phyloP scores from a whole-genome alignment of 2,329 filamentous ascomycete species.

The Neopestalotiopsis sp. region DNA sequence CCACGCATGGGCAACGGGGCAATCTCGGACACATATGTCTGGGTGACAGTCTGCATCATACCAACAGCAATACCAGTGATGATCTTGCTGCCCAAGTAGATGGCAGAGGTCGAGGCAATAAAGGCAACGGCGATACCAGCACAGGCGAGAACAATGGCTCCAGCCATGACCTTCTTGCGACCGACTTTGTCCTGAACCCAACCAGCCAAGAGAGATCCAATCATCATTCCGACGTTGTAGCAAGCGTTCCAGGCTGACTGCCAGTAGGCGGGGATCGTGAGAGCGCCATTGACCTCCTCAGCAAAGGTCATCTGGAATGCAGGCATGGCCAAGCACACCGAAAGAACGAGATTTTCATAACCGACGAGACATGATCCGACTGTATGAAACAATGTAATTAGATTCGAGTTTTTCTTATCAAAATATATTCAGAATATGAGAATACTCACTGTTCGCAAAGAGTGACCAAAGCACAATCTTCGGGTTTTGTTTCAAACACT shows the following conservation, averaged over 20 bases:
- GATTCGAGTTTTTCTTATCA: not conserved
- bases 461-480: slow-evolving; percentile 16
- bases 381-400: not conserved
- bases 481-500: slow-evolving; percentile 15
- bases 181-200: slow-evolving; percentile 26
- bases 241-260: slow-evolving; percentile 29
- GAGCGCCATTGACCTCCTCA: slow-evolving; percentile 13
- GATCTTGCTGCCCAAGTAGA: slow-evolving; percentile 29
- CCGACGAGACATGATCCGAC: slow-evolving; percentile 17
- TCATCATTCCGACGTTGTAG: slow-evolving; percentile 26
- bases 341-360: slow-evolving; percentile 17
- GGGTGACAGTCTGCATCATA: slow-evolving; percentile 23
- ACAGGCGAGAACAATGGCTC: slow-evolving; percentile 19
- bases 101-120: slow-evolving; percentile 19
- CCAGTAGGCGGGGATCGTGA: slow-evolving; percentile 29
- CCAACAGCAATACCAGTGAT: slow-evolving; percentile 26
- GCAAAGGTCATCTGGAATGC: slow-evolving; percentile 19
- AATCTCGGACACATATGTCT: slow-evolving; percentile 25
- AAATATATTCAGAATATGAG: not conserved
- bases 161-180: slow-evolving; percentile 22
- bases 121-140: slow-evolving; percentile 26
- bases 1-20: slow-evolving; percentile 22
- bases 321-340: slow-evolving; percentile 17
- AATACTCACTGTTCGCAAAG: slow-evolving; percentile 13
- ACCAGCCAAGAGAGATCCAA: slow-evolving; percentile 25